phyloP scores from a whole-genome alignment of 345 rosid genomes.

The Ceriops decandra region DNA sequence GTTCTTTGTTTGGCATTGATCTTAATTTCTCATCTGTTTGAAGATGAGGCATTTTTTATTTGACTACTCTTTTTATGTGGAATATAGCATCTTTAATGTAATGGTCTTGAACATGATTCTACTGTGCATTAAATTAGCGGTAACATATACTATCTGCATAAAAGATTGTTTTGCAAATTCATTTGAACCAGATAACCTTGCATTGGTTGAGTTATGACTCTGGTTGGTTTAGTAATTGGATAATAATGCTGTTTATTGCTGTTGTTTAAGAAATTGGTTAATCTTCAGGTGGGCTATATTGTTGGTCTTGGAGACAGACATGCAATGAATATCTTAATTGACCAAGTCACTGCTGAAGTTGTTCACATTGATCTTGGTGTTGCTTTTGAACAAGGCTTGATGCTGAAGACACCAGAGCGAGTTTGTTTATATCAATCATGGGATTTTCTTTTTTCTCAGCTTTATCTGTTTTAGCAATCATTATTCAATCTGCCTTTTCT shows the following conservation, averaged over 20 bases:
- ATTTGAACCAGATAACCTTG: background rate
- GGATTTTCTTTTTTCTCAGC: slow-evolving; percentile 6
- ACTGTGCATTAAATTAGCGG: too few relatives aligned
- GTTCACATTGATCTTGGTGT: slow-evolving; percentile 99
- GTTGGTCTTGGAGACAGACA: slow-evolving; percentile 99
- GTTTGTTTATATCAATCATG: slow-evolving; percentile 37
- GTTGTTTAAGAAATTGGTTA: background rate
- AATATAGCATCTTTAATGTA: too few relatives aligned
- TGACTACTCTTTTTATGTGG: too few relatives aligned
- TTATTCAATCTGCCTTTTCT: slow-evolving; percentile 8
- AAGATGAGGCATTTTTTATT: too few relatives aligned
- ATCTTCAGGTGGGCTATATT: slow-evolving; percentile 84
- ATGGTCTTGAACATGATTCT: too few relatives aligned
- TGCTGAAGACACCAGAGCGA: slow-evolving; percentile 97
- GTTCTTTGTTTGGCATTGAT: slow-evolving; percentile 2
- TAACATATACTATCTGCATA: too few relatives aligned
- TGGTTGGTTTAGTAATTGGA: slow-evolving; percentile 1
- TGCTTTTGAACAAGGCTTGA: slow-evolving; percentile 97
- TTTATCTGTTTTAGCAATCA: slow-evolving; percentile 7
- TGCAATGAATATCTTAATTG: slow-evolving; percentile 85
- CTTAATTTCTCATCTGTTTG: too few relatives aligned
- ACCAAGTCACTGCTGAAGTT: slow-evolving; percentile 97
- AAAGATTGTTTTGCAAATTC: background rate
- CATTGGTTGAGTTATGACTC: background rate
- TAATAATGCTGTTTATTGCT: background rate